Percentiles rank a stretch among this genome's conserved stretches.
Evolutionary conservation across 1,139 yeast species (phyloP).

Genomic region (Pneumocystis sp.): DNA sequence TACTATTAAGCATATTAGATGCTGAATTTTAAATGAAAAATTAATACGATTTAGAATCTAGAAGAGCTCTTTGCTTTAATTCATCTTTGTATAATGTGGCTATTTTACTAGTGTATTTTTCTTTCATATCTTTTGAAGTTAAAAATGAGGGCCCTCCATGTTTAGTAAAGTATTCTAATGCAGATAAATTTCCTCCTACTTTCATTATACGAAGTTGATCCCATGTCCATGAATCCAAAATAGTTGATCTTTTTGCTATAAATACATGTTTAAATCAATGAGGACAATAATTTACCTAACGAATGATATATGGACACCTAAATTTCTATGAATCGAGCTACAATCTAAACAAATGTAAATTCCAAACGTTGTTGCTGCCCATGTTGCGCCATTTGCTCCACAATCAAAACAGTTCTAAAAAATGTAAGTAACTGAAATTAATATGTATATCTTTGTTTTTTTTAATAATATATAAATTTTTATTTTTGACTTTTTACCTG

Average conservation of each 20-base stretch:
- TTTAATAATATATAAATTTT: neutral
- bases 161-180: constrained; percentile 48
- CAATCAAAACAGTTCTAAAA: constrained; percentile 62
- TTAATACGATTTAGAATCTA: constrained; percentile 36
- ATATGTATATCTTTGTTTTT: neutral
- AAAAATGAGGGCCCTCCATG: constrained; percentile 37
- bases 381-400: constrained; percentile 88
- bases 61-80: constrained; percentile 48
- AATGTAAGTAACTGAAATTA: neutral
- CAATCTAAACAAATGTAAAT: constrained; percentile 92
- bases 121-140: constrained; percentile 35
- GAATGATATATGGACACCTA: constrained; percentile 93
- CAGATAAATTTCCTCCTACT: constrained; percentile 77
- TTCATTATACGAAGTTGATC: constrained; percentile 87
- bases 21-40: constrained; percentile 3
- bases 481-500: neutral
- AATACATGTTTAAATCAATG: neutral
- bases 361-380: constrained; percentile 98
- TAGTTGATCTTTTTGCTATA: constrained; percentile 45
- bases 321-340: constrained; percentile 88
- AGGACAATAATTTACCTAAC: constrained; percentile 31
- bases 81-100: constrained; percentile 71
- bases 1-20: constrained; percentile 6
- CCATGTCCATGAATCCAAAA: constrained; percentile 94
- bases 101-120: constrained; percentile 65